Evolutionary conservation across 257 asterid species (phyloP), one percentile per base, ranked within the genome.

Genomic region (Nicotiana otophora): DNA sequence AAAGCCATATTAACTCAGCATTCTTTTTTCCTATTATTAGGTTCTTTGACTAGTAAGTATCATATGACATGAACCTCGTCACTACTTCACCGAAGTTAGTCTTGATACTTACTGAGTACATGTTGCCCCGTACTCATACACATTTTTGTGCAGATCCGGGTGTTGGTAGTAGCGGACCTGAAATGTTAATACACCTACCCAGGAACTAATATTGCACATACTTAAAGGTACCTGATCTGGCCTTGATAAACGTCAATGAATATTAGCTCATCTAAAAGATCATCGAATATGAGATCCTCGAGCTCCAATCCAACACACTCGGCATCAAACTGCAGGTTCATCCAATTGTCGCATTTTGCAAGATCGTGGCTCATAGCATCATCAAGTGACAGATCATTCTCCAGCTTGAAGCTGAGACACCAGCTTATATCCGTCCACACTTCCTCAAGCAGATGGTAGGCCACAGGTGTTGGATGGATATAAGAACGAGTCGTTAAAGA

Each of bases 301-400:
- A 95, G 77, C 82, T 92, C 95, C 79, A 93, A 86, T 39, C 94
- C 95, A 17, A 90, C 93, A 62, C 92, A 89, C 86, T 95, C 98
- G 1, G 89, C 92, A 82, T 93, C 98, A 82, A 89, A 85, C 72
- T 93, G 98, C 16, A 93, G 84, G 84, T 86, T 92, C 98, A 95
- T 92, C 98, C 98, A 95, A 16, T 91, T 92, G 64, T 87, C 87
- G 2, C 66, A 63, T 82, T 81, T 89, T 0, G 72, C 84, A 34
- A 95, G 82, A 85, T 95, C 98, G 64, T 84, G 87, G 42, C 84
- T 85, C 61, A 93, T 92, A 8, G 87, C 87, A 79, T 93, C 94
- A 58, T 92, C 97, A 5, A 90, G 87, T 1, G 87, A 87, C 39
- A 82, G 90, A 55, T 91, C 93, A 62, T 78, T 31, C 31, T 89